Evolutionary conservation across 805 yeast species (phyloP), one percentile per base, ranked within the genome.

Genomic region (Metschnikowia corniflorae): DNA sequence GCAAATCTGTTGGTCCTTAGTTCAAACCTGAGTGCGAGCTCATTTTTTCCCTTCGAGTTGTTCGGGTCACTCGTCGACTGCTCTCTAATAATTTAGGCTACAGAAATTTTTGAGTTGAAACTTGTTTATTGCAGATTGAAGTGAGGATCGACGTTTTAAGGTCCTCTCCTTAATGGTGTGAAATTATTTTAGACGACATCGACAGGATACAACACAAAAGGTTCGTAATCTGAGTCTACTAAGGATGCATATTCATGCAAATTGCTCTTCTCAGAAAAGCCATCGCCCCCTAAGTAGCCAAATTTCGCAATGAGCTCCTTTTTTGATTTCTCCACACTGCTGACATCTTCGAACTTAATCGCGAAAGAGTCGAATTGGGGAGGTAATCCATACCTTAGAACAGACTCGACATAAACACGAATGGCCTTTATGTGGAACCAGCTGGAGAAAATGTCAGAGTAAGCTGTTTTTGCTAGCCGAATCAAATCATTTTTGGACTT

Each of bases 1-100:
- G 94, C 95, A 86, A 85, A 84, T 86, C 95, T 83, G 85, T 80
- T 83, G 94, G 95, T 86, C 93, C 88, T 82, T 78, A 81, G 95
- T 86, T 86, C 95, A 80, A 86, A 61, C 79, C 95, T 81, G 94
- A 82, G 86, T 75, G 80, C 82, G 78, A 80, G 87, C 91, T n/a
- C n/a, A n/a, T n/a, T n/a, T n/a, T n/a, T n/a, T n/a, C n/a, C n/a
- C n/a, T n/a, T n/a, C n/a, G n/a, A n/a, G n/a, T n/a, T n/a, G n/a
- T n/a, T n/a, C n/a, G n/a, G n/a, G n/a, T n/a, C n/a, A n/a, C n/a
- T n/a, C n/a, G n/a, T n/a, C n/a, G n/a, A n/a, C n/a, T 21, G 3
- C n/a, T 5, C 24, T 3, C 12, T 21, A n/a, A 21, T 3, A 24
- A 24, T 24, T 24, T 13, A 6, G 13, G 15, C 13, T 15, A 4